phyloP scores from a whole-genome alignment of 2,329 filamentous ascomycete species.

The Aspergillus piperis region DNA sequence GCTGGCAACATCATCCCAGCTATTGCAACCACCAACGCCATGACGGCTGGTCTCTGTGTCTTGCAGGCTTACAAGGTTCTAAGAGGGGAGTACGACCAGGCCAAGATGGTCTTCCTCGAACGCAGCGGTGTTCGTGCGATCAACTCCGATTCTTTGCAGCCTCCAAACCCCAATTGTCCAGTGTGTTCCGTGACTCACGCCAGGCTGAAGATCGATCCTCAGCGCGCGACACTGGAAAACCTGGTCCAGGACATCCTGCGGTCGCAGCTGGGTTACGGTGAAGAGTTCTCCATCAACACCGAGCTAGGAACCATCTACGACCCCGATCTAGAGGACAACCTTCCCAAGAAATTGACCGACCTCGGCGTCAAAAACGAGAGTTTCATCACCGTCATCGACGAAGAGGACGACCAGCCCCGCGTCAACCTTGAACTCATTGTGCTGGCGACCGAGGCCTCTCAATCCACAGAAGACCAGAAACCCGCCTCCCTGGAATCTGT shows the following conservation, averaged over 20 bases:
- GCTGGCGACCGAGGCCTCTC: constrained; percentile 38
- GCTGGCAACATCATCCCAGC: constrained; percentile 98
- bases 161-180: constrained; percentile 78
- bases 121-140: constrained; percentile 62
- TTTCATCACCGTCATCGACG: constrained; percentile 81
- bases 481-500: constrained; percentile 43
- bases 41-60: constrained; percentile 89
- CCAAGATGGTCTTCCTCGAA: constrained; percentile 71
- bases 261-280: constrained; percentile 70
- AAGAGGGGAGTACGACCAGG: background rate
- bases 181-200: constrained; percentile 77
- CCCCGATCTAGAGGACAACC: constrained; percentile 81
- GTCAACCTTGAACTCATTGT: constrained; percentile 72
- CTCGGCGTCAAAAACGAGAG: constrained; percentile 72
- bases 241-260: constrained; percentile 75
- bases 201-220: constrained; percentile 67
- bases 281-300: constrained; percentile 77
- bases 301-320: constrained; percentile 83
- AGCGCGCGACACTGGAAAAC: constrained; percentile 73
- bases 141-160: constrained; percentile 55
- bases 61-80: constrained; percentile 62
- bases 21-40: constrained; percentile 96
- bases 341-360: constrained; percentile 75
- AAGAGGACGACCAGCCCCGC: constrained; percentile 67
- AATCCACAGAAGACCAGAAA: constrained; percentile 30